Evolutionary conservation across 352 stramenopile species (phyloP).

Genomic region (Phytophthora parvispora): DNA sequence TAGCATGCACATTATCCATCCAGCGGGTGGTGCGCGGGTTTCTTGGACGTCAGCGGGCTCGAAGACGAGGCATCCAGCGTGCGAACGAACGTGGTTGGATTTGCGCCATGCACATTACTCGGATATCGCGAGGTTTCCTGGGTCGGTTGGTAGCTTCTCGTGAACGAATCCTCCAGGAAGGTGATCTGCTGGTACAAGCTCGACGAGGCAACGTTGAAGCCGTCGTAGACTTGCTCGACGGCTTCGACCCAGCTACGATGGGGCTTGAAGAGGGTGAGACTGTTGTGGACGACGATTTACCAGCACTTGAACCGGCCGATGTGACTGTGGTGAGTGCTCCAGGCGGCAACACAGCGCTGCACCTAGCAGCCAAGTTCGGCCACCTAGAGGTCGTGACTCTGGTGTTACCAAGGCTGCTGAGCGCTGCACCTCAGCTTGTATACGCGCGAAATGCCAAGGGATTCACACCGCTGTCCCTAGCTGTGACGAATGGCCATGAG

Average conservation of each 20-base stretch:
- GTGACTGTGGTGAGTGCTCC: constrained; percentile 36
- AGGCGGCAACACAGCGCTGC: constrained; percentile 56
- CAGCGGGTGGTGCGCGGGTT: constrained; percentile 63
- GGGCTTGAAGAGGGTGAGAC: constrained; percentile 12
- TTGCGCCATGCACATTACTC: constrained; percentile 53
- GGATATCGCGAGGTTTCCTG: constrained; percentile 68
- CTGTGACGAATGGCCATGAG: constrained; percentile 55
- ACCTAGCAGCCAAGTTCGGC: constrained; percentile 59
- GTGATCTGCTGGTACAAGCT: constrained; percentile 67
- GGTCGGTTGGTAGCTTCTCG: constrained; percentile 34
- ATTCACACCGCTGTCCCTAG: constrained; percentile 60
- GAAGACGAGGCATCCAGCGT: constrained; percentile 38
- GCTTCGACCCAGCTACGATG: constrained; percentile 37
- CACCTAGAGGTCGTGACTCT: constrained; percentile 64
- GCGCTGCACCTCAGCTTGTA: constrained; percentile 34
- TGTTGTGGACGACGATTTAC: constrained; percentile 7
- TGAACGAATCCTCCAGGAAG: constrained; percentile 43
- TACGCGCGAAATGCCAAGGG: constrained; percentile 50
- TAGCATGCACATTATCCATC: constrained; percentile 62
- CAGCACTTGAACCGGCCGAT: constrained; percentile 34
- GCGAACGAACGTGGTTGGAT: constrained; percentile 39
- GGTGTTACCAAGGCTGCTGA: constrained; percentile 52
- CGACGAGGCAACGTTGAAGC: constrained; percentile 55
- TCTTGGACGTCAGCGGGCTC: constrained; percentile 41
- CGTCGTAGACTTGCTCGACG: constrained; percentile 74